Percentiles rank a stretch among this genome's conserved stretches.
Evolutionary conservation across 306 rosid genomes (phyloP).

Genomic region (Acacia melanoxylon): DNA sequence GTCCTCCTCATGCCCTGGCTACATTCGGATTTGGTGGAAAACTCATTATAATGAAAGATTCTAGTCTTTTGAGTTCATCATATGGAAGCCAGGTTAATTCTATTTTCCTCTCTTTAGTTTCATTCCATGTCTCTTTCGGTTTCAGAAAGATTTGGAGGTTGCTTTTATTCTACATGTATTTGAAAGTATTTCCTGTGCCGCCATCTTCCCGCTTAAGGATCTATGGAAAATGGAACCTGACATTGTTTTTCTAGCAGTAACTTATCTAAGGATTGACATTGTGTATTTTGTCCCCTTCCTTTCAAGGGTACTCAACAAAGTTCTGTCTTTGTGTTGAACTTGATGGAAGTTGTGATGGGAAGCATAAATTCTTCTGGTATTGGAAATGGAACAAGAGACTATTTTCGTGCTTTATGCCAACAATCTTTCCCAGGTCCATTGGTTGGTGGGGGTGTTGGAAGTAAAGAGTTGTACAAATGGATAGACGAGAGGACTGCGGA

Average conservation of each 20-base stretch:
- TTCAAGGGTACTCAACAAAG: conserved; percentile 61
- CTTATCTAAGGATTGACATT: conserved; percentile 35
- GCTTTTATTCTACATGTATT: neutral
- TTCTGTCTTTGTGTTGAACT: conserved; percentile 69
- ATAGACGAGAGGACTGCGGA: conserved; percentile 80
- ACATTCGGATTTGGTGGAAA: conserved; percentile 97
- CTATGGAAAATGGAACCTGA: conserved; percentile 3
- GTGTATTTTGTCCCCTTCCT: conserved; percentile 10
- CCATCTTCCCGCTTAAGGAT: neutral
- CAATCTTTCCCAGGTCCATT: conserved; percentile 95
- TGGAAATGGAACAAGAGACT: conserved; percentile 49
- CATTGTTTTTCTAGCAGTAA: conserved; percentile 26
- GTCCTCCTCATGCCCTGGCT: conserved; percentile 86
- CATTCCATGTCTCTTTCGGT: conserved; percentile 26
- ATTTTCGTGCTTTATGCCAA: conserved; percentile 75
- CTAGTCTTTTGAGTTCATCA: conserved; percentile 47
- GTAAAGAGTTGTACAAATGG: conserved; percentile 87
- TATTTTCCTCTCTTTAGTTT: conserved; percentile 32
- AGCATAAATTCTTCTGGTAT: conserved; percentile 42
- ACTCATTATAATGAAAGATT: conserved; percentile 78
- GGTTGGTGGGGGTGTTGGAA: conserved; percentile 91
- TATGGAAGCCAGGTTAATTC: conserved; percentile 74
- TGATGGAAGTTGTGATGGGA: conserved; percentile 68
- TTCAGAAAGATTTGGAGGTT: conserved; percentile 10
- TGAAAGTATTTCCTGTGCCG: neutral